Evolutionary conservation across 2,329 filamentous ascomycete genomes (phyloP).

Genomic region (Colletotrichum lupini): DNA sequence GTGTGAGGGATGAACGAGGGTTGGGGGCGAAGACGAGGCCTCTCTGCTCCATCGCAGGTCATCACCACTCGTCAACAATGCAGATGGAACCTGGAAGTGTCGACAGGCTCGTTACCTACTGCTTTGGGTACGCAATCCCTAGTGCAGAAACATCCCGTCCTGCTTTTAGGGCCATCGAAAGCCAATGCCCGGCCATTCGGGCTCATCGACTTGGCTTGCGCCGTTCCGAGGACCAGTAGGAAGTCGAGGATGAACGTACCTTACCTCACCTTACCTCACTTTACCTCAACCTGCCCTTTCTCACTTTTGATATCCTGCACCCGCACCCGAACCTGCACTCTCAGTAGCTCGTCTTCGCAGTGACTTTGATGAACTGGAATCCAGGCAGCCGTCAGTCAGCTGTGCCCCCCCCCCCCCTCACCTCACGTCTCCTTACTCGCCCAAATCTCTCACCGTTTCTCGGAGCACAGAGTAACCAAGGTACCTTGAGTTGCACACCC

Average conservation of each 20-base stretch:
- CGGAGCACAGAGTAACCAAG: background rate
- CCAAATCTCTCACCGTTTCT: slow-evolving; percentile 5
- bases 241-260: background rate
- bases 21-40: slow-evolving; percentile 8
- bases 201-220: slow-evolving; percentile 11
- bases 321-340: background rate
- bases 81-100: background rate
- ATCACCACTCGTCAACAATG: too few species aligned
- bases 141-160: slow-evolving; percentile 1
- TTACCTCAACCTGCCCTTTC: too few species aligned
- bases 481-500: background rate
- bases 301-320: too few species aligned
- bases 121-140: background rate
- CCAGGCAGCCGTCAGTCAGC: slow-evolving; percentile 28
- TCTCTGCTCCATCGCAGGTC: background rate
- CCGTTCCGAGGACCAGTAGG: background rate
- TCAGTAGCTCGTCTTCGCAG: background rate
- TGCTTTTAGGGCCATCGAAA: slow-evolving; percentile 7
- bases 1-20: background rate
- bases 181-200: slow-evolving; percentile 17
- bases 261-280: slow-evolving; percentile 2
- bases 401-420: background rate
- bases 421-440: background rate
- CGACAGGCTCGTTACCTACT: background rate
- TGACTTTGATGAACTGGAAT: slow-evolving; percentile 1